Conservation (phyloP, 1,284 basidiomycete species). For the Naganishia albida region DNA sequence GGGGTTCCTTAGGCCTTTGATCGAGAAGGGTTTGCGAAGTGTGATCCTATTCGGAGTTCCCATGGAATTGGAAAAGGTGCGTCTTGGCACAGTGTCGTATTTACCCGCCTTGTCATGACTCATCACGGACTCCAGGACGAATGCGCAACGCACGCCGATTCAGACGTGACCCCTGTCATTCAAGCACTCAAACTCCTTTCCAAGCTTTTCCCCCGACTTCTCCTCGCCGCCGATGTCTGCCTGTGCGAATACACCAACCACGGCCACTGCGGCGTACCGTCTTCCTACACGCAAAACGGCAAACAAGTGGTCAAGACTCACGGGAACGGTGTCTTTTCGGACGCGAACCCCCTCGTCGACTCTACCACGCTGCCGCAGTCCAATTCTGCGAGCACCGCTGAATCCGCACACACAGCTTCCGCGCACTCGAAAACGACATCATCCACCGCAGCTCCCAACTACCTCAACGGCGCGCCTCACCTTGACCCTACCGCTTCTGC, state of each 20-base stretch:
- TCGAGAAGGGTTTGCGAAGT: conserved; percentile 83
- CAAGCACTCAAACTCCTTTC: conserved; percentile 79
- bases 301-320: conserved; percentile 27
- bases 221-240: conserved; percentile 93
- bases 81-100: conserved; percentile 36
- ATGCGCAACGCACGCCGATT: conserved; percentile 84
- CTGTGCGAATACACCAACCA: conserved; percentile 99
- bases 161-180: conserved; percentile 87
- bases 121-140: conserved; percentile 65
- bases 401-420: conserved; percentile 10
- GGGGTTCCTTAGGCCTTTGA: conserved; percentile 79
- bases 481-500: conserved; percentile 72
- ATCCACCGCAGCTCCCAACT: conserved; percentile 16
- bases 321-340: conserved; percentile 20
- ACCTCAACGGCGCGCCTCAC: conserved; percentile 38
- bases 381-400: conserved; percentile 24
- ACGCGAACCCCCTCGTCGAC: conserved; percentile 20
- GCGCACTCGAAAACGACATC: conserved; percentile 8
- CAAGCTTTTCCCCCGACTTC: conserved; percentile 73
- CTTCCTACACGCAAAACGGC: conserved; percentile 44
- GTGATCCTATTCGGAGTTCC: conserved; percentile 98
- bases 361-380: conserved; percentile 18
- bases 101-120: neutral
- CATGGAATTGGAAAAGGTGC: conserved; percentile 75
- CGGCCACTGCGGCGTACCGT: conserved; percentile 89